Evolutionary conservation across 805 yeast genomes (phyloP), one percentile per base, ranked within the genome.

Genomic region (Candida xyloterini): DNA sequence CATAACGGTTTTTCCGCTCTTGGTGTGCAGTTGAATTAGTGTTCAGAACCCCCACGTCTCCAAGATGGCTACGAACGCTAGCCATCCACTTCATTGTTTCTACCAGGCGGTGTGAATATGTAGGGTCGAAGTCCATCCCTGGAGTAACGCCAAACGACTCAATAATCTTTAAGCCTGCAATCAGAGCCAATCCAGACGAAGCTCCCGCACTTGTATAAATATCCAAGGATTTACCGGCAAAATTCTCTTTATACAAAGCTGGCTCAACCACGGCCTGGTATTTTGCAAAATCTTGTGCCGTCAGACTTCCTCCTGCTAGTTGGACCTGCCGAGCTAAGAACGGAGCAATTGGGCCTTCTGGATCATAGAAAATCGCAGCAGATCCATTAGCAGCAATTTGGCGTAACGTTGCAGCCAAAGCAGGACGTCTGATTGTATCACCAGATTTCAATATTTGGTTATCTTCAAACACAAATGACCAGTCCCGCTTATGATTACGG

Each of bases 71-170:
- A 47, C 97, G 71, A 0, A 83, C 91, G 10, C 91, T 74, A 0
- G 90, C 86, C 76, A 88, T 74, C 96, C 96, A 91, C 62, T 91
- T 91, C 95, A 91, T 87, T 3, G 84, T 66, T 62, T 91, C 99
- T 9, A 88, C 66, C 7, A 88, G 56, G 40, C 85, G 70, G 53
- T 86, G 97, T 2, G 79, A 67, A 10, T 75, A 70, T 10, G 73
- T 43, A 7, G 71, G 68, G 18, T 57, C 56, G 53, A 72, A 68
- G 47, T 79, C 85, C 11, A 30, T 39, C 8, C 40, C 38, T 10
- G 47, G 48, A 30, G 60, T 66, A 1, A 38, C 40, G 7, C 55
- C 56, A 13, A 63, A 44, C 21, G 60, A 60, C 45, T 78, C 73
- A 64, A 84, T 68, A 22, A 88, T 75, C 33, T 78, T 76, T 33